These are phyloP conservation scores for Exserohilum turcica DNA, from an alignment of 2,329 filamentous ascomycete species.

Conservation along the genomic window DNA sequence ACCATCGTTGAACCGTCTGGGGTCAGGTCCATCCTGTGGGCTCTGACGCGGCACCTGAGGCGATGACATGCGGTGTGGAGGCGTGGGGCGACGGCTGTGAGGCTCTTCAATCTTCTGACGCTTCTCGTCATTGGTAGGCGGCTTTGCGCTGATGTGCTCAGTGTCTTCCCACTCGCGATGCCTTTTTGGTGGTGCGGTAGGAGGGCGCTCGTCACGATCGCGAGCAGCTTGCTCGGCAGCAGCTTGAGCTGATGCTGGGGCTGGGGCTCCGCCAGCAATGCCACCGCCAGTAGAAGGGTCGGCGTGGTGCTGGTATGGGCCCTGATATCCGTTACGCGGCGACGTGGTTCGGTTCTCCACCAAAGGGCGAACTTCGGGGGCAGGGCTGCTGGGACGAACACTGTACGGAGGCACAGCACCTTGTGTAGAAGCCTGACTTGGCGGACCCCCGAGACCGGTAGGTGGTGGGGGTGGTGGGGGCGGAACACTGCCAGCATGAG, in stretches of 20 bases:
- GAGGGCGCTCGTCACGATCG: slow-evolving; percentile 72
- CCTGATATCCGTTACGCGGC: slow-evolving; percentile 85
- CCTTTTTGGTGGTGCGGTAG: slow-evolving; percentile 77
- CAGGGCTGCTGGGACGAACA: slow-evolving; percentile 70
- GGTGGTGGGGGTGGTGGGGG: slow-evolving; percentile 66
- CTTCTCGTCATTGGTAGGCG: slow-evolving; percentile 79
- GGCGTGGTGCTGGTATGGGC: slow-evolving; percentile 76
- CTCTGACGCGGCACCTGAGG: slow-evolving; percentile 74
- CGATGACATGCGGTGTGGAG: slow-evolving; percentile 53
- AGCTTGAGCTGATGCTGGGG: slow-evolving; percentile 67
- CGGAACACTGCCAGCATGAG: slow-evolving; percentile 53
- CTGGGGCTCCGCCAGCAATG: slow-evolving; percentile 71
- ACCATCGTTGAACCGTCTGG: slow-evolving; percentile 71
- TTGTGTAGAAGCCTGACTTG: slow-evolving; percentile 54
- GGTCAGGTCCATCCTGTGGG: slow-evolving; percentile 65
- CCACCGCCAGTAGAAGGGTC: slow-evolving; percentile 63
- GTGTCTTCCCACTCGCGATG: slow-evolving; percentile 93
- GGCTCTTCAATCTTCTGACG: slow-evolving; percentile 85
- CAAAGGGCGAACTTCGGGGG: slow-evolving; percentile 80
- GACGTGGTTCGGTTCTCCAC: slow-evolving; percentile 88
- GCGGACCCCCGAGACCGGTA: slow-evolving; percentile 55
- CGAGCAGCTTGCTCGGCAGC: slow-evolving; percentile 71
- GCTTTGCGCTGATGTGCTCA: slow-evolving; percentile 73
- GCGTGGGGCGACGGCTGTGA: slow-evolving; percentile 69
- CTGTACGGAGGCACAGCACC: slow-evolving; percentile 69